Evolutionary conservation across 164 flowering plant species (phyloP), one percentile per base, ranked within the genome.

Genomic region (Magnolia officinalis): DNA sequence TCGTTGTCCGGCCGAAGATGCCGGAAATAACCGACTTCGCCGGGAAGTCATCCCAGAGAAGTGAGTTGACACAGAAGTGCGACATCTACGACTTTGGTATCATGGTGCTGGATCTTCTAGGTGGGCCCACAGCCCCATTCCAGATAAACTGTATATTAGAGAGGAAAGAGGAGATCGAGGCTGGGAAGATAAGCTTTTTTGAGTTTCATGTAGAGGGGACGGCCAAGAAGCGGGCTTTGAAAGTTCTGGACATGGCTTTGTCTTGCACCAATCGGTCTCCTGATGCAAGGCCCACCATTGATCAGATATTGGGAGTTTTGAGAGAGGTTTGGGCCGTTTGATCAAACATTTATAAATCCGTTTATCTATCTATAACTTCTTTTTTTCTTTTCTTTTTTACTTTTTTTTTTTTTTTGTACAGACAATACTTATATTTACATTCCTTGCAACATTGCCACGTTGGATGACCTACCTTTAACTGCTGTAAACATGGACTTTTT

Each of bases 21-120:
- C 74, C 63, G 29, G 76, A 76, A 49, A 64, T 37, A 20, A n/a
- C 16, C n/a, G 75, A 11, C 20, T 64, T 77, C 52, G 14, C 9
- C 0, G 67, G 78, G 9, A 50, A 75, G 14, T 8, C 80, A 51
- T 69, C 81, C 2, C 49, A 14, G 6, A 26, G 19, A 1, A 31
- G 71, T 31, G 20, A 0, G 45, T 10, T 10, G 13, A 31, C 71
- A 11, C 88, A 84, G 19, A 81, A 78, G 23, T 26, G 72, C 50
- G 90, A 88, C 70, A 78, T 87, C 2, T 84, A 80, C 45, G 81
- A 81, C 66, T 88, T 88, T 71, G 92, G 92, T 8, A 23, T 75
- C 1, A 45, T 89, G 63, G 51, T 88, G 73, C 52, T 89, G 83
- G 89, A 87, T 76, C 63, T 86, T 20, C 66, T 89, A 5, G 90